phyloP scores from a whole-genome alignment of 768 basidiomycete species.

The Mycena floridula region DNA sequence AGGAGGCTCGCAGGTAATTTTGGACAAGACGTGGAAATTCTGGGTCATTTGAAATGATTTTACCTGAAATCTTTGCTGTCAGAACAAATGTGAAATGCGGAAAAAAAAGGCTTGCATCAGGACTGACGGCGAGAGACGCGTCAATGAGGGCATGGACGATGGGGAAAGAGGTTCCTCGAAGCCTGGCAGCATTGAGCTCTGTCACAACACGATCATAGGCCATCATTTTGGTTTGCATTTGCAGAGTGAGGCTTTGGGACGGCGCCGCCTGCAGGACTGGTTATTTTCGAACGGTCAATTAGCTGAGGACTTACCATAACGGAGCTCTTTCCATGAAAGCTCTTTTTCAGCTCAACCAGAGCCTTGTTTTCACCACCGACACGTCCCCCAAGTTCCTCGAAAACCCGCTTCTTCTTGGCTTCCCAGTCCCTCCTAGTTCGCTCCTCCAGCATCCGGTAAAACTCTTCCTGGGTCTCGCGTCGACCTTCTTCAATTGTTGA shows the following conservation, averaged over 20 bases:
- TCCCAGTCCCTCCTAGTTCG: constrained; percentile 82
- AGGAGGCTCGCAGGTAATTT: constrained; percentile 74
- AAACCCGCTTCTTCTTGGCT: constrained; percentile 80
- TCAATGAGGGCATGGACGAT: constrained; percentile 68
- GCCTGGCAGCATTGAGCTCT: constrained; percentile 69
- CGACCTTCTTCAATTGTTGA: constrained; percentile 90
- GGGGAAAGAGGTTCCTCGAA: constrained; percentile 69
- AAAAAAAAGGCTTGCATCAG: constrained; percentile 41
- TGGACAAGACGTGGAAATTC: constrained; percentile 67
- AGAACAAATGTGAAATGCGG: not conserved
- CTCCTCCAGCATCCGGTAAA: constrained; percentile 75
- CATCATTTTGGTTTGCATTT: constrained; percentile 96
- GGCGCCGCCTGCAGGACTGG: constrained; percentile 28
- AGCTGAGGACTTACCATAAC: constrained; percentile 37
- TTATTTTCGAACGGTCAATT: too few species aligned
- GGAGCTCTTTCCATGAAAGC: constrained; percentile 48
- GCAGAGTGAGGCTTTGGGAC: constrained; percentile 55
- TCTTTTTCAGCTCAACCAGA: constrained; percentile 56
- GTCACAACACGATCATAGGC: constrained; percentile 81
- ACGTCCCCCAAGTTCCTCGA: constrained; percentile 81
- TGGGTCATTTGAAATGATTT: constrained; percentile 56
- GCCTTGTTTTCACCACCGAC: constrained; percentile 49
- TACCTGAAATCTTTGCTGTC: constrained; percentile 24
- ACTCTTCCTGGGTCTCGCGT: constrained; percentile 78
- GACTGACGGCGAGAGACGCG: constrained; percentile 52